A percentile compares a stretch with the other conserved stretches of the same genome.
Conservation (phyloP, 2,329 filamentous ascomycete genomes). For the Verticillium klebahnii region DNA sequence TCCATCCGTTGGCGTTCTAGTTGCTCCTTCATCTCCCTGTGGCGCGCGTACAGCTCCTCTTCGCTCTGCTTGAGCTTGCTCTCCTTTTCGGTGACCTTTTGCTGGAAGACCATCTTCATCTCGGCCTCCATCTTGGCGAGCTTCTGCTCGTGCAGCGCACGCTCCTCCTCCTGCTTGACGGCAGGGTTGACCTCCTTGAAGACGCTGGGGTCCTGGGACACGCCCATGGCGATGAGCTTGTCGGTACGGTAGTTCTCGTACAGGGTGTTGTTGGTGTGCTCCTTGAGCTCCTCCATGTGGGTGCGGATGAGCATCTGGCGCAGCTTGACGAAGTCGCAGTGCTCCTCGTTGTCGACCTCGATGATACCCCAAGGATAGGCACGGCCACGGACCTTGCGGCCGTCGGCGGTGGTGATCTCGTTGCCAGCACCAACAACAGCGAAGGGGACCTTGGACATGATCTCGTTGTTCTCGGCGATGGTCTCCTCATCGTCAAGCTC, state of each 20-base stretch:
- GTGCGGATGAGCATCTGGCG: slow-evolving; percentile 99
- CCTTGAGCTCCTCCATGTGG: slow-evolving; percentile 99
- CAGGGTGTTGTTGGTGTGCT: slow-evolving; percentile 97
- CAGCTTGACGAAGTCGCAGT: slow-evolving; percentile 99
- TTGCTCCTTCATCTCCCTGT: slow-evolving; percentile 99
- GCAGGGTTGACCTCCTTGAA: slow-evolving; percentile 99
- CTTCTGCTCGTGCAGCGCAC: slow-evolving; percentile 97
- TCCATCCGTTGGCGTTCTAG: slow-evolving; percentile 91
- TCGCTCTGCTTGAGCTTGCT: slow-evolving; percentile 99
- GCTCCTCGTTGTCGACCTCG: slow-evolving; percentile 99
- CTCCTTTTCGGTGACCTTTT: slow-evolving; percentile 99
- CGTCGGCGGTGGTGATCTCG: slow-evolving; percentile 86
- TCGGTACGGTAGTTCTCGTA: slow-evolving; percentile 99
- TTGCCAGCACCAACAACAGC: slow-evolving; percentile 95
- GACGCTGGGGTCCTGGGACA: slow-evolving; percentile 95
- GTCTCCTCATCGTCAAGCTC: slow-evolving; percentile 99
- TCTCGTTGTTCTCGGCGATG: slow-evolving; percentile 99
- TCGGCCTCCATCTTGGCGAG: slow-evolving; percentile 99
- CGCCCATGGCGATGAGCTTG: slow-evolving; percentile 97
- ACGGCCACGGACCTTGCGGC: slow-evolving; percentile 92
- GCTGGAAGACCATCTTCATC: slow-evolving; percentile 99
- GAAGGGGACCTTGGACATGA: slow-evolving; percentile 99
- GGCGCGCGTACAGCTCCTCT: slow-evolving; percentile 95
- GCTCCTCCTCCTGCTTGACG: slow-evolving; percentile 99
- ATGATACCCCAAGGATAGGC: slow-evolving; percentile 98